Conservation (phyloP, 768 basidiomycete genomes). For the Amylocystis lapponica region DNA sequence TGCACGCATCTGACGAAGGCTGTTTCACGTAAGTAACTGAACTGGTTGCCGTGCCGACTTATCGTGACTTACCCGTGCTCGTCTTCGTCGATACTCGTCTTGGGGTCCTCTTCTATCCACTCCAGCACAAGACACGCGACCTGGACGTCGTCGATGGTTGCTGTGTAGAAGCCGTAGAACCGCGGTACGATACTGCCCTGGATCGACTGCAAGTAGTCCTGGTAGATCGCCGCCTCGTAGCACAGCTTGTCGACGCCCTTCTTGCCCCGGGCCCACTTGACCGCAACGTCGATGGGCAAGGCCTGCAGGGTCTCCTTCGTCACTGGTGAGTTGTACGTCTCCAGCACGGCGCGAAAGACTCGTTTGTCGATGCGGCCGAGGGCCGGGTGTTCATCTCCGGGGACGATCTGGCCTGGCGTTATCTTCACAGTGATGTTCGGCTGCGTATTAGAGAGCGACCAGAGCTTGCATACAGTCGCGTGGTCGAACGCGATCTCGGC, state of each 20-base stretch:
- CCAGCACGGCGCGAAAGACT: conserved; percentile 3
- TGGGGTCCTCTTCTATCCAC: conserved; percentile 24
- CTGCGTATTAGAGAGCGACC: background rate
- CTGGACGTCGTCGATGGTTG: conserved; percentile 20
- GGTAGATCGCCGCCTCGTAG: conserved; percentile 31
- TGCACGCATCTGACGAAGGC: conserved; percentile 26
- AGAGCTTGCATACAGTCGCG: conserved; percentile 5
- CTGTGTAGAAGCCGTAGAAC: conserved; percentile 32
- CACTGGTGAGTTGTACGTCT: background rate
- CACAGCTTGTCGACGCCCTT: conserved; percentile 22
- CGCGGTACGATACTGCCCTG: conserved; percentile 35
- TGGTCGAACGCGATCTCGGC: conserved; percentile 9
- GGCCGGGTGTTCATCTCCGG: no score
- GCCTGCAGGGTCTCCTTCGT: background rate
- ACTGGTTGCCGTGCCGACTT: background rate
- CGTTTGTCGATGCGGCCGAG: background rate
- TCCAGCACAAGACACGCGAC: conserved; percentile 33
- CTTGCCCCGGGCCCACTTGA: conserved; percentile 28
- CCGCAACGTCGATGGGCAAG: conserved; percentile 15
- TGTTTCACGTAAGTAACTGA: conserved; percentile 4
- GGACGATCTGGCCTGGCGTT: background rate
- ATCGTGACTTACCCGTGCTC: conserved; percentile 2
- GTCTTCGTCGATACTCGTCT: conserved; percentile 20
- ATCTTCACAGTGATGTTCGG: conserved; percentile 3
- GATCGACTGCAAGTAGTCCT: conserved; percentile 24